Percentiles rank a stretch among this genome's conserved stretches.
These are phyloP conservation scores for Venustampulla echinocandica DNA, from an alignment of 495 filamentous ascomycete genomes.

Conservation along the genomic window DNA sequence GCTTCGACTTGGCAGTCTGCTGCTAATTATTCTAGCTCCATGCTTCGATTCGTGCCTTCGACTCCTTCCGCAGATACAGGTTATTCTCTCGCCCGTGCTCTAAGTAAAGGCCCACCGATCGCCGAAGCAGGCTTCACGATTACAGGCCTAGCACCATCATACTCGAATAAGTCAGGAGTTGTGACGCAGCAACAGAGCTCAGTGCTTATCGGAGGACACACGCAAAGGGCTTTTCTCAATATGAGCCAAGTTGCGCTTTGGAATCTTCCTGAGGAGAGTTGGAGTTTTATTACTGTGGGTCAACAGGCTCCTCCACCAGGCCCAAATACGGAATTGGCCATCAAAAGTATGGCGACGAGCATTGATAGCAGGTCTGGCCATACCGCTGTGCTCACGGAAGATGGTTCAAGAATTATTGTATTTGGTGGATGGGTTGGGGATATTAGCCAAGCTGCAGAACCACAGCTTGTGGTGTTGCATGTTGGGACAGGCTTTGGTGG, in stretches of 20 bases:
- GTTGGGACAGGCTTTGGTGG: slow-evolving; percentile 64
- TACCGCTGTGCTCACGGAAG: slow-evolving; percentile 66
- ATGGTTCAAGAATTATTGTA: slow-evolving; percentile 65
- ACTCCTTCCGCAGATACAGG: not conserved
- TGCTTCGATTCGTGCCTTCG: slow-evolving; percentile 50
- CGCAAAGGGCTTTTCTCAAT: slow-evolving; percentile 74
- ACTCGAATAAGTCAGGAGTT: slow-evolving; percentile 42
- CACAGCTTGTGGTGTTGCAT: slow-evolving; percentile 68
- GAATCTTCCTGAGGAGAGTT: slow-evolving; percentile 74
- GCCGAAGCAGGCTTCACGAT: slow-evolving; percentile 82
- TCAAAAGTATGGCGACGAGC: slow-evolving; percentile 46
- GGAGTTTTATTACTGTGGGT: slow-evolving; percentile 65
- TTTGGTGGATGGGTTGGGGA: slow-evolving; percentile 91
- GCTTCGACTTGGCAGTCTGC: slow-evolving; percentile 46
- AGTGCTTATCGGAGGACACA: slow-evolving; percentile 82
- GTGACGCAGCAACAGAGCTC: slow-evolving; percentile 62
- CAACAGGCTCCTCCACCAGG: slow-evolving; percentile 29
- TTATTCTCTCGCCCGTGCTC: slow-evolving; percentile 16
- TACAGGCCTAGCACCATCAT: slow-evolving; percentile 59
- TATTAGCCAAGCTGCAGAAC: slow-evolving; percentile 58
- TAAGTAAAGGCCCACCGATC: slow-evolving; percentile 44
- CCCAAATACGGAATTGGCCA: slow-evolving; percentile 20
- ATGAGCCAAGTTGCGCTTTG: slow-evolving; percentile 88
- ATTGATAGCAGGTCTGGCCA: slow-evolving; percentile 82
- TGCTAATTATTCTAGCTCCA: slow-evolving; percentile 68